Evolutionary conservation across 2,329 filamentous ascomycete genomes (phyloP).

Genomic region (Nemania diffusa): DNA sequence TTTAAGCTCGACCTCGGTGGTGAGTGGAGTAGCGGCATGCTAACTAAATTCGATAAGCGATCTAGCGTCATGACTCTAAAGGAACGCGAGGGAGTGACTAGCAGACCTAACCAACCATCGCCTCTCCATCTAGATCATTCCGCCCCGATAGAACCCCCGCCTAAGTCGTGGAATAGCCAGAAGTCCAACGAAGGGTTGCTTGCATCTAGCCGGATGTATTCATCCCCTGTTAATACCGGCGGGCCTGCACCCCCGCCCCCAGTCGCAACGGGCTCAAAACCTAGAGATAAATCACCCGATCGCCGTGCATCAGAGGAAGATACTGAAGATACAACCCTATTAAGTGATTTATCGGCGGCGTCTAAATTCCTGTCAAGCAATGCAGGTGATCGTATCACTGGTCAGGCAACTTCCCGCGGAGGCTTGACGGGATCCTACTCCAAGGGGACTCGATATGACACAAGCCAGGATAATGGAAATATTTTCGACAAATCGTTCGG

Average conservation of each 20-base stretch:
- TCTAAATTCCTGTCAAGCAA: conserved; percentile 56
- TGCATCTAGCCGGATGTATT: conserved; percentile 49
- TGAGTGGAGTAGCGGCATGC: conserved; percentile 67
- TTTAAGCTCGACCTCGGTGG: conserved; percentile 65
- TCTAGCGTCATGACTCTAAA: conserved; percentile 62
- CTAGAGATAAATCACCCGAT: conserved; percentile 43
- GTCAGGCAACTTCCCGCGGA: conserved; percentile 41
- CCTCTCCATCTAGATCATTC: conserved; percentile 61
- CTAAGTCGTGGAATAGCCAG: conserved; percentile 63
- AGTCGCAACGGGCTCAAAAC: conserved; percentile 37
- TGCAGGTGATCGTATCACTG: conserved; percentile 29
- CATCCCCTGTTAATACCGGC: conserved; percentile 49
- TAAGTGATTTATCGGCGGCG: conserved; percentile 64
- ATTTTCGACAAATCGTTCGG: conserved; percentile 63
- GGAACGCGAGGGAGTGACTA: conserved; percentile 56
- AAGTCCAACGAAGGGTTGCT: conserved; percentile 62
- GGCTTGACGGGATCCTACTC: conserved; percentile 48
- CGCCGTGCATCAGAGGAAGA: conserved; percentile 52
- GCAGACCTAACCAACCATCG: conserved; percentile 59
- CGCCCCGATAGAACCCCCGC: conserved; percentile 58
- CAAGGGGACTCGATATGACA: conserved; percentile 47
- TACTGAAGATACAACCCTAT: conserved; percentile 64
- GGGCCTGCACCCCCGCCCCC: conserved; percentile 51
- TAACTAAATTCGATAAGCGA: conserved; percentile 66
- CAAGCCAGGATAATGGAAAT: conserved; percentile 61